Base-by-base conservation (phyloP, 768 basidiomycete species). In the Mycena crocata region DNA sequence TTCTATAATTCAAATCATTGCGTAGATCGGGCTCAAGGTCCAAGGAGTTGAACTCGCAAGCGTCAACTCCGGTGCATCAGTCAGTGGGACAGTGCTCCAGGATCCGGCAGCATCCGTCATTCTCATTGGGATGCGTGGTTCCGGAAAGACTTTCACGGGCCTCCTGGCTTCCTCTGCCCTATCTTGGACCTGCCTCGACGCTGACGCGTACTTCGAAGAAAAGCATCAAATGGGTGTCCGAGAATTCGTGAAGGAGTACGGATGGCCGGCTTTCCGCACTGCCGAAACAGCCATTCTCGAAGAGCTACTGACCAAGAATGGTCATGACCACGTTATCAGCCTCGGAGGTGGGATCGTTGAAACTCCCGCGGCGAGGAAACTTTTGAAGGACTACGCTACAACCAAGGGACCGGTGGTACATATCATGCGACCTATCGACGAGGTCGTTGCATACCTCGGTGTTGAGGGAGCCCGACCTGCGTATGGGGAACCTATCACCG, bases 331-430 rank as follows among this genome's bases (percentile, higher is more conserved):
- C 77, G 85, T 98, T 58, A 87, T 99, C 76, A 95, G 93, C 69
- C 89, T 98, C 23, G 97, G 98, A 4, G 98, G 98, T 5, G 97
- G 97, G 0, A 90, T 99, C 62, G 94, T 99, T 32, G 97, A 99
- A 79, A 93, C 90, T 0, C 85, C 90, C 1, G 85, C 83, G 44
- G 92, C 94, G 15, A 84, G 96, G 32, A 83, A 92, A 21, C 73
- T 93, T 5, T 83, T 99, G 64, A 85, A 89, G 76, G 78, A 83
- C 21, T 96, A 93, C 76, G 84, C 83, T 32, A 79, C 78, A 34
- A 82, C 76, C 23, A 82, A 81, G 30, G 93, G 93, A 5, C 88
- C 90, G 8, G 93, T 99, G 14, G 91, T 99, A 5, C 90, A 96
- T 77, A 86, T 99, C 64, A 85, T 89, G 23, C 87, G 98, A 17